phyloP scores from a whole-genome alignment of 169 alveolate species.

The Cystoisospora suis region DNA sequence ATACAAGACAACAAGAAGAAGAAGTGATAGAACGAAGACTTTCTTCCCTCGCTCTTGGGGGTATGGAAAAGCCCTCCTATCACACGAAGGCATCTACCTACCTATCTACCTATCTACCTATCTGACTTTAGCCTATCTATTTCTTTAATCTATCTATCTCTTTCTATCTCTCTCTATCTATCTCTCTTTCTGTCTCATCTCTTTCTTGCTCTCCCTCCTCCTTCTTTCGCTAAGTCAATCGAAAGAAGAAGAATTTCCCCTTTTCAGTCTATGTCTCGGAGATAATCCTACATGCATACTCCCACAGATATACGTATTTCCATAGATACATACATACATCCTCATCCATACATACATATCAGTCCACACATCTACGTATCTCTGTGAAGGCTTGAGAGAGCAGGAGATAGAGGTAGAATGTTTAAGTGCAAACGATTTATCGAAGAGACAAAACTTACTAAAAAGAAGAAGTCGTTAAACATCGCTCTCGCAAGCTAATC shows the following conservation, averaged over 20 bases:
- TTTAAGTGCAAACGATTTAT: not conserved
- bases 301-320: not conserved
- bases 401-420: not conserved
- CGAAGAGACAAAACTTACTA: slow-evolving; percentile 23
- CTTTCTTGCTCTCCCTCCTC: no score
- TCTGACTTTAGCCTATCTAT: not conserved
- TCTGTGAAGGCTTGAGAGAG: not conserved
- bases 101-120: not conserved
- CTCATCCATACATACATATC: not conserved
- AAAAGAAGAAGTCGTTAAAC: slow-evolving; percentile 64
- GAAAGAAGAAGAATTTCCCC: no score
- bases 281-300: not conserved
- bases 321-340: not conserved
- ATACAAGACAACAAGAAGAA: no score
- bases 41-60: no score
- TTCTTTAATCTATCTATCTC: not conserved
- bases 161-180: not conserved
- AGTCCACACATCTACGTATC: not conserved
- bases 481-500: slow-evolving; percentile 61
- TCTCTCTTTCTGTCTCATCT: no score
- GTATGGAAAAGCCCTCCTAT: no score
- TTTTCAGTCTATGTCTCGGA: no score
- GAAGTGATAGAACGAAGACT: no score
- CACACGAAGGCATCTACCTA: no score
- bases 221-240: no score